These are phyloP conservation scores for Neonectria hederae DNA, from an alignment of 2,329 filamentous ascomycete genomes.

Conservation along the genomic window DNA sequence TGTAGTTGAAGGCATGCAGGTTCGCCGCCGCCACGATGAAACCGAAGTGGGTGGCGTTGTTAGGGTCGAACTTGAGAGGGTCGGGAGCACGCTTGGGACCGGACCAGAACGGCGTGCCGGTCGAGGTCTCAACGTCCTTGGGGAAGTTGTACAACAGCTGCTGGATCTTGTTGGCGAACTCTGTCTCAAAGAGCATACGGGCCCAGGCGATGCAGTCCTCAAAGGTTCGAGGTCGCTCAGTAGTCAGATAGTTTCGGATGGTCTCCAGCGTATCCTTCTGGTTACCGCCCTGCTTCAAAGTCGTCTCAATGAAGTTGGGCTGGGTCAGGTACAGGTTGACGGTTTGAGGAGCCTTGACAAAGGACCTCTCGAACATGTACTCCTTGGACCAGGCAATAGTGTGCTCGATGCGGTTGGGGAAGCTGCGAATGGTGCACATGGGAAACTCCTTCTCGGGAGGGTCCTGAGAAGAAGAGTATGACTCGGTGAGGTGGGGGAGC, in stretches of 20 bases:
- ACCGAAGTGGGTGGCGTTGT: slow-evolving; percentile 85
- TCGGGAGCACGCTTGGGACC: slow-evolving; percentile 97
- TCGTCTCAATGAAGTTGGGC: slow-evolving; percentile 86
- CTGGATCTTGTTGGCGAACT: slow-evolving; percentile 96
- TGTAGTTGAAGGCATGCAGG: slow-evolving; percentile 97
- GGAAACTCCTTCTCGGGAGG: slow-evolving; percentile 98
- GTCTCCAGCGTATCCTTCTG: slow-evolving; percentile 94
- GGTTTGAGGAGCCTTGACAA: slow-evolving; percentile 91
- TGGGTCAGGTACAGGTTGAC: slow-evolving; percentile 94
- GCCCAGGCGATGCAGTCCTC: slow-evolving; percentile 98
- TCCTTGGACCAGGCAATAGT: slow-evolving; percentile 98
- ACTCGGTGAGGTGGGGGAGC: slow-evolving; percentile 90
- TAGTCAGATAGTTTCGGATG: slow-evolving; percentile 88
- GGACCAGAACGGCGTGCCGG: slow-evolving; percentile 95
- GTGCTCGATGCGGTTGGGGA: slow-evolving; percentile 98
- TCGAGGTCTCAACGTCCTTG: slow-evolving; percentile 88
- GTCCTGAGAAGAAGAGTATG: slow-evolving; percentile 94
- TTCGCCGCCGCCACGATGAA: slow-evolving; percentile 91
- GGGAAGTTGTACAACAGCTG: slow-evolving; percentile 98
- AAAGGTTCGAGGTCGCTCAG: slow-evolving; percentile 89
- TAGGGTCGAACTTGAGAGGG: slow-evolving; percentile 85
- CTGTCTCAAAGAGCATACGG: slow-evolving; percentile 90
- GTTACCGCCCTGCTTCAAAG: slow-evolving; percentile 91
- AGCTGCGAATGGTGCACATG: slow-evolving; percentile 97
- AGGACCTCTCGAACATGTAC: slow-evolving; percentile 87